Base-by-base conservation (phyloP, 164 flowering plant species). In the Platanus orientalis region DNA sequence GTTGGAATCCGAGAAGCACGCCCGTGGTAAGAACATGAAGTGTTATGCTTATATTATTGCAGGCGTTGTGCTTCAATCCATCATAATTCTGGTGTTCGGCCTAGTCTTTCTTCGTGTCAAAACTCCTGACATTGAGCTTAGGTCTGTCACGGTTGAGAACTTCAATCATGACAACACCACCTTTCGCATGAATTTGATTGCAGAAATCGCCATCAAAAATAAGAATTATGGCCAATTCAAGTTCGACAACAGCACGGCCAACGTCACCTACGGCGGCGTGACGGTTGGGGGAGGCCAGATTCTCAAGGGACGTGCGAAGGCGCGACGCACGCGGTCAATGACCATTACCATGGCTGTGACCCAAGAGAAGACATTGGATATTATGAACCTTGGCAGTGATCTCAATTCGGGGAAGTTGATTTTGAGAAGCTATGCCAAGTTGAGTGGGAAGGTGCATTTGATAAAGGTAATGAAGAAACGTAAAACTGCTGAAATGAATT, bases 161-260 rank as follows among this genome's bases (percentile, higher is more conserved):
- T 74, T 78, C 53, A 34, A 21, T 0, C 51, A 62, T 55, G 61
- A 44, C 4, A 47, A 57, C 11, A 25, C 71, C 0, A 30, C 75
- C 16, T 54, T 45, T 70, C 57, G 69, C 60, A 50, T 54, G 45
- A 69, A 71, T 0, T 27, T 78, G 49, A 45, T 50, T 19, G 69
- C 64, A 1, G 72, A 52, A 48, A 7, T 72, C 21, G 26, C 29
- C 17, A 17, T 81, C 4, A 42, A 56, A 47, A 81, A 81, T 73
- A n/a, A 10, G 11, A 81, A 81, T 21, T 77, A 66, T 30, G 83
- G 83, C 0, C 13, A 13, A 26, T 79, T 71, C 65, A 21, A 54
- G 44, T 72, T 45, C 21, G 52, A 54, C 29, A 59, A 60, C 24
- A 32, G 67, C 32, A 53, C 68, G 7, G 55, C 62, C 20, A 59